Conservation (phyloP, 2,329 filamentous ascomycete genomes). For the Botryotinia convoluta region DNA sequence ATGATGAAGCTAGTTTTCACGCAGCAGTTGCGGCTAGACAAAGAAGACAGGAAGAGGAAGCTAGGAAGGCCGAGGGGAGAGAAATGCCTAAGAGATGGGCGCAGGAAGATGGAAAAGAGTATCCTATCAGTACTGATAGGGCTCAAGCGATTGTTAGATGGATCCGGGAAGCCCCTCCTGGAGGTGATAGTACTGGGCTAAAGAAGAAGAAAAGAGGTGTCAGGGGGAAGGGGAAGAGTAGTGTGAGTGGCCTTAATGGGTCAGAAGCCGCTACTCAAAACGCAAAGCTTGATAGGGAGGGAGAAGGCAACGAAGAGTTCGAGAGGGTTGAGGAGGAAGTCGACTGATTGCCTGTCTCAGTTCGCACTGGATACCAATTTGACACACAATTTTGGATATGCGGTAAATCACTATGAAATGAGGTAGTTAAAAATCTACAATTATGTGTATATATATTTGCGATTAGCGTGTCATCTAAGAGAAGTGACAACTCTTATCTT, state of each 20-base stretch:
- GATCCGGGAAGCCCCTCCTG: conserved; percentile 58
- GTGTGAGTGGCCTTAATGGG: conserved; percentile 24
- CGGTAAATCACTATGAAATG: neutral
- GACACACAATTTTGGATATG: neutral
- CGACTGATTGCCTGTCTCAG: conserved; percentile 24
- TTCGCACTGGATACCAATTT: neutral
- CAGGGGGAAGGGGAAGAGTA: conserved; percentile 28
- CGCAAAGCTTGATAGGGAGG: conserved; percentile 22
- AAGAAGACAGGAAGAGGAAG: conserved; percentile 53
- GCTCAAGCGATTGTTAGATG: conserved; percentile 67
- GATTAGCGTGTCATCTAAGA: neutral
- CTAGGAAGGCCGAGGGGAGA: conserved; percentile 31
- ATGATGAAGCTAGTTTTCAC: conserved; percentile 64
- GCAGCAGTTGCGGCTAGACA: conserved; percentile 61
- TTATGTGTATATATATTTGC: neutral
- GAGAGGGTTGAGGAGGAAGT: conserved; percentile 37
- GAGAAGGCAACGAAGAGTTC: conserved; percentile 29
- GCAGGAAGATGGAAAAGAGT: conserved; percentile 64
- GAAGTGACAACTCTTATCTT: neutral
- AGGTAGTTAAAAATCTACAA: neutral
- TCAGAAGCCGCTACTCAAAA: conserved; percentile 24
- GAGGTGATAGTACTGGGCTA: conserved; percentile 36
- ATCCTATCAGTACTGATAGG: conserved; percentile 66
- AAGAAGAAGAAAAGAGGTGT: conserved; percentile 42
- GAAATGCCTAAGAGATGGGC: conserved; percentile 54